Base-by-base conservation (phyloP, 768 basidiomycete species). In the Mycena crocata region DNA sequence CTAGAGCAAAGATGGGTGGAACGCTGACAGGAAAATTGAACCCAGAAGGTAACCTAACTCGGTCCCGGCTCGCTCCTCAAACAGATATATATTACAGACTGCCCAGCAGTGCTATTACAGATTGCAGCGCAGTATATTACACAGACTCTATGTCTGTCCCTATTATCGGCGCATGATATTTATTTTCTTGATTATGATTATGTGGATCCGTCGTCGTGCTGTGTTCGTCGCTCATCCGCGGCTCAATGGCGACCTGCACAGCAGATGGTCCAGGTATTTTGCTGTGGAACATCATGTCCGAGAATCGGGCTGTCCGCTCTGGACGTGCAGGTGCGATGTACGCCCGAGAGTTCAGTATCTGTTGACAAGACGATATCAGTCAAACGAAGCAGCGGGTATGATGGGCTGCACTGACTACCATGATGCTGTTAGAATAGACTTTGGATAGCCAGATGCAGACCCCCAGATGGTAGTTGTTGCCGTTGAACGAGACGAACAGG, bases 391-490 rank as follows among this genome's bases (percentile, higher is more conserved):
- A 23, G 31, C 31, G 48, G 23, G 28, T 17, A 57, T 28, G 23
- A 15, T 8, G 23, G 26, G 12, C 5, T 32, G 44, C 10, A 28
- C 57, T 0, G 6, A 51, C 59, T 21, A 34, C 30, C 28, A 61
- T 30, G 15, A 61, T 59, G 50, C 48, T 26, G 37, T 74, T 73
- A 6, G 71, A 72, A 40, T 76, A 76, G 5, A 74, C 58, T 24
- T 76, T 76, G 17, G 72, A 70, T 3, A 73, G 54, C 68, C 68
- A 69, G 42, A 66, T 69, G 34, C 63, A 69, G 12, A 42, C 37
- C n/a, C 31, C 64, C 14, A 76, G 57, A 24, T 72, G 72, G 35
- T 62, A 71, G 28, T 69, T 73, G 45, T 71, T 70, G 5, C 64
- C 65, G 15, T 67, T 40, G 54, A 45, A 70, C 14, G 24, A 60